Percentiles rank a stretch among this genome's conserved stretches.
These are phyloP conservation scores for Vitis rupestris DNA, from an alignment of 164 flowering plant genomes.

Conservation along the genomic window DNA sequence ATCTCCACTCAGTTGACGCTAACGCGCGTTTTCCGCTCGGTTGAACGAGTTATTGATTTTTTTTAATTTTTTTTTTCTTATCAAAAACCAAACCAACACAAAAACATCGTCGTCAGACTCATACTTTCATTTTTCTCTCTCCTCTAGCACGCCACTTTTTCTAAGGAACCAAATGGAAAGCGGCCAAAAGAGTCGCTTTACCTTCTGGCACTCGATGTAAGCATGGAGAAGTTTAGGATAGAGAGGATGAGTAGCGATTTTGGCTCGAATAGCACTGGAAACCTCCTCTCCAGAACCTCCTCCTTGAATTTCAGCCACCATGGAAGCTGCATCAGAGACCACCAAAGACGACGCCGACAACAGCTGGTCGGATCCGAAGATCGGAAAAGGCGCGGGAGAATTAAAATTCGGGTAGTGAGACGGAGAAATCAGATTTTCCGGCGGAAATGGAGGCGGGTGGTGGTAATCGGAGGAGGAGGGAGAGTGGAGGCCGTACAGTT, in stretches of 20 bases:
- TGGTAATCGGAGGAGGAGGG: constrained; percentile 4
- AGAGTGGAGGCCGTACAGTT: constrained; percentile 27
- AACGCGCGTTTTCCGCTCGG: no score
- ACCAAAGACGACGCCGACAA: constrained; percentile 19
- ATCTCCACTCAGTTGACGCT: no score
- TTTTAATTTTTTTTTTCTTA: neutral
- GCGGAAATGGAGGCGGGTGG: neutral
- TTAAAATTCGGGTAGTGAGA: constrained; percentile 9
- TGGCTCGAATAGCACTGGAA: constrained; percentile 29
- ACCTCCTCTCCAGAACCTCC: constrained; percentile 22
- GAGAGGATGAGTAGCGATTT: constrained; percentile 51
- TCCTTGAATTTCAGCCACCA: constrained; percentile 24
- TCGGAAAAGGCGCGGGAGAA: constrained; percentile 2
- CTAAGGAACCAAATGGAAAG: constrained; percentile 7
- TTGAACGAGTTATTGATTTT: neutral
- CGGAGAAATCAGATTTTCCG: neutral
- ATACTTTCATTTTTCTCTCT: neutral
- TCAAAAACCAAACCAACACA: no score
- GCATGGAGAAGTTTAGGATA: constrained; percentile 48
- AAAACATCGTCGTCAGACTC: neutral
- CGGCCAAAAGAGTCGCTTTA: constrained; percentile 1
- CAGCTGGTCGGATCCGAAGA: constrained; percentile 20
- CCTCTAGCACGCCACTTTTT: neutral
- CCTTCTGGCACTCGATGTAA: constrained; percentile 63
- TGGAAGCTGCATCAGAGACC: constrained; percentile 24